Base-by-base conservation (phyloP, 805 yeast species). In the Saturnispora gosingensis region DNA sequence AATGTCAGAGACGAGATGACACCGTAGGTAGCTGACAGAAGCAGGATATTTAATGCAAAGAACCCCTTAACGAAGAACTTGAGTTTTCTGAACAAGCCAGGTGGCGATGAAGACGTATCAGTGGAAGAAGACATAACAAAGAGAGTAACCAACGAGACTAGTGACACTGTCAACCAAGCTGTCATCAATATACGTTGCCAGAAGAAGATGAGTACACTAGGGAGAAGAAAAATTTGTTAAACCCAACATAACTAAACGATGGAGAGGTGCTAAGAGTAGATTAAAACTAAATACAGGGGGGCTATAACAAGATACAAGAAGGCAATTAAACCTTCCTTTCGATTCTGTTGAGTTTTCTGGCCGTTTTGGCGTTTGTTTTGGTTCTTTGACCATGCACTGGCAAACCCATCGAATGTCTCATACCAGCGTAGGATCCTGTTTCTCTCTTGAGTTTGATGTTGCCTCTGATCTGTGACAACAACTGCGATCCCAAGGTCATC, bases 381-480 rank as follows among this genome's bases (percentile, higher is more conserved):
- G 99, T 93, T 55, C 84, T 77, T 74, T 93, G 98, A 61, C 99
- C 99, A 66, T 77, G 77, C 25, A 83, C 91, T 18, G 95, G 93
- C 34, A 79, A 66, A 52, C 95, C 91, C 68, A 81, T 72, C 43
- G 89, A 85, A 66, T 93, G 98, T 70, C 98, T 82, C 64, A 83
- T 69, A 72, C 99, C 99, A 51, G 81, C 82, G 65, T 86, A 88
- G 18, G 90, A 81, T 27, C 96, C 96, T 49, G 85, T 90, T 51
- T 75, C 72, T 66, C 85, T 81, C 77, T 88, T 89, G 61, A 85
- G 71, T 39, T 76, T 76, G 58, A 93, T 93, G 65, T 91, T 88
- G 39, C 81, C 82, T 60, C 85, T 78, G 27, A 88, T 75, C 55
- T 84, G 75, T 43, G 89, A 88, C 60, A 82, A 73, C 57, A 86